Evolutionary conservation across 306 rosid species (phyloP).

Genomic region (Vigna unguiculata): DNA sequence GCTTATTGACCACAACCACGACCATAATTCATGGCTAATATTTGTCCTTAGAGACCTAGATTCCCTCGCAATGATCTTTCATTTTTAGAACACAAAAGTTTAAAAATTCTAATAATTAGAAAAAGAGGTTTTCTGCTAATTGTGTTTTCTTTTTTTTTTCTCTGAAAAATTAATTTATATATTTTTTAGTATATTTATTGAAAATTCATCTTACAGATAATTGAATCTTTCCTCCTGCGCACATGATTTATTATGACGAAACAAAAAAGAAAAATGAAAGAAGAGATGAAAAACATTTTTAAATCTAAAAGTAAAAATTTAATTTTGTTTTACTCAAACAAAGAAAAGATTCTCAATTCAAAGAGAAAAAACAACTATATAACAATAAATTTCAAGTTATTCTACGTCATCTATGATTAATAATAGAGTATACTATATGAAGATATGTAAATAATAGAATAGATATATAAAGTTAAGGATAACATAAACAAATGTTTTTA

Average conservation of each 20-base stretch:
- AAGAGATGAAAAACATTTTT: background rate
- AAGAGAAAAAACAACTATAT: no score
- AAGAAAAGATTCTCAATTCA: background rate
- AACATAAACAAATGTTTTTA: no score
- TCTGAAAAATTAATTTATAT: background rate
- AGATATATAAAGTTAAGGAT: no score
- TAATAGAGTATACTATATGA: no score
- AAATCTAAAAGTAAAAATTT: no score
- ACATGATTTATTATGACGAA: background rate
- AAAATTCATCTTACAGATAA: background rate
- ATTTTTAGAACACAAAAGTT: background rate
- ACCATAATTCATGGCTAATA: background rate
- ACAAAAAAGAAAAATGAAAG: background rate
- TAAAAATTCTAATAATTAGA: background rate
- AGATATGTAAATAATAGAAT: no score
- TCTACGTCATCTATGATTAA: no score
- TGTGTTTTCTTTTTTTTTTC: background rate
- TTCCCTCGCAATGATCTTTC: background rate
- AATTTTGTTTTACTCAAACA: background rate
- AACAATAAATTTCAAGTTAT: no score
- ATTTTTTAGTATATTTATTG: background rate
- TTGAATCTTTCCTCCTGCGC: background rate
- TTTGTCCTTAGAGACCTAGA: constrained; percentile 2
- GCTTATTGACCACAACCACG: background rate
- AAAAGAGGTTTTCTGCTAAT: background rate